Percentiles rank a stretch among this genome's conserved stretches.
Conservation (phyloP, 2,329 filamentous ascomycete genomes). For the Aspergillus ochraceus region DNA sequence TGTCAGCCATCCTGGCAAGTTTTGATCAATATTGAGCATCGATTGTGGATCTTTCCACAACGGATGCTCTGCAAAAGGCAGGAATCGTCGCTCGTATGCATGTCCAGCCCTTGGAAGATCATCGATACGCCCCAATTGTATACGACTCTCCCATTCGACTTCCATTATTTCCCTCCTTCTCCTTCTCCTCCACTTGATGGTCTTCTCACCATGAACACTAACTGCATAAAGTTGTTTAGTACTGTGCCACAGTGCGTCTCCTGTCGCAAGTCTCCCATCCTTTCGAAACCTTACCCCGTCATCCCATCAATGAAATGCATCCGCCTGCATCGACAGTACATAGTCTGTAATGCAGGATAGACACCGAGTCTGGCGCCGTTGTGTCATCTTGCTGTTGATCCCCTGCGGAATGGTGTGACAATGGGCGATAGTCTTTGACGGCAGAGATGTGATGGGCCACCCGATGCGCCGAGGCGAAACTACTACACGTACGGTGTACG, state of each 20-base stretch:
- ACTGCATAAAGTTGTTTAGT: conserved; percentile 8
- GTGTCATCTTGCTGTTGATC: conserved; percentile 7
- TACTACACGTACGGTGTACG: not conserved
- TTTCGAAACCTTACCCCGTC: conserved; percentile 6
- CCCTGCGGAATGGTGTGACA: not conserved
- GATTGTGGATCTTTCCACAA: not conserved
- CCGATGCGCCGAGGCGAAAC: not conserved
- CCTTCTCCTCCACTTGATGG: not conserved
- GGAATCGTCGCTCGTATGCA: not conserved
- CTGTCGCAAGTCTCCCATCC: conserved; percentile 7
- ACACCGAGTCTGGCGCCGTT: conserved; percentile 9
- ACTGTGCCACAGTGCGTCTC: conserved; percentile 11
- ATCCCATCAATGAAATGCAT: conserved; percentile 10
- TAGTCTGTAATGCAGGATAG: conserved; percentile 8
- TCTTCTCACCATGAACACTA: not conserved
- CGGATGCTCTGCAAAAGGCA: not conserved
- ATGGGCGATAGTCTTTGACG: not conserved
- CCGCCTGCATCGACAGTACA: not conserved
- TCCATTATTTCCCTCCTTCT: not conserved
- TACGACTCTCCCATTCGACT: not conserved
- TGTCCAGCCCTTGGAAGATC: not conserved
- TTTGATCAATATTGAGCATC: not conserved
- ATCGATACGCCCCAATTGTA: not conserved
- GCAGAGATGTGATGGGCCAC: not conserved
- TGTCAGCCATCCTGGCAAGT: not conserved